Evolutionary conservation across 2,329 filamentous ascomycete genomes (phyloP).

Genomic region (Blastomyces percursus): DNA sequence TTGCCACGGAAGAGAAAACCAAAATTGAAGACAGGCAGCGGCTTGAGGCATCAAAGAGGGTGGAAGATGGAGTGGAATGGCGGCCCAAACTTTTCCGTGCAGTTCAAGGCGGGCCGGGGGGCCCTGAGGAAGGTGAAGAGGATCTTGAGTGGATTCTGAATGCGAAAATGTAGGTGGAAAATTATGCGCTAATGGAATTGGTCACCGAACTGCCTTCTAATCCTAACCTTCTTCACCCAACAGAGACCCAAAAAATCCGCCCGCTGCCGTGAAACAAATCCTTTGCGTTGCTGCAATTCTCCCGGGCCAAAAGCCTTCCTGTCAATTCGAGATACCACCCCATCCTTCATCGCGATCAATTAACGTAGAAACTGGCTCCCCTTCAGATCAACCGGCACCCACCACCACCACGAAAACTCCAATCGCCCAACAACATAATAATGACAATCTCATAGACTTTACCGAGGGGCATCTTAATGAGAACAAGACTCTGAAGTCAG

Average conservation of each 20-base stretch:
- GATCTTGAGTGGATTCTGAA: conserved; percentile 93
- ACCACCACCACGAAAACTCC: too few relatives aligned
- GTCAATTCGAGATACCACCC: conserved; percentile 48
- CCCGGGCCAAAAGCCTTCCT: conserved; percentile 55
- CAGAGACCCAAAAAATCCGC: conserved; percentile 54
- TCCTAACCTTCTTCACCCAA: background rate
- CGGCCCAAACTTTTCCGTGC: conserved; percentile 71
- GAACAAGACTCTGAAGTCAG: background rate
- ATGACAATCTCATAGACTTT: conserved; percentile 21
- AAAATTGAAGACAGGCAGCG: conserved; percentile 87
- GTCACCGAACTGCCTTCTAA: background rate
- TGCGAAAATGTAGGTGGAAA: conserved; percentile 58
- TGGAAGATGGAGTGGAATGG: conserved; percentile 75
- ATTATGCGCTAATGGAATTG: background rate
- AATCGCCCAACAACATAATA: background rate
- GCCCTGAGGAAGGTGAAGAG: conserved; percentile 68
- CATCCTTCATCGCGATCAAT: conserved; percentile 18
- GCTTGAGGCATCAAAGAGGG: conserved; percentile 71
- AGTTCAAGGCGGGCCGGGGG: conserved; percentile 59
- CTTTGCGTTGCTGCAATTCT: conserved; percentile 76
- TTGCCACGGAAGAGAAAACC: conserved; percentile 92
- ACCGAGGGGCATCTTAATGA: background rate
- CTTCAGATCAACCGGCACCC: background rate
- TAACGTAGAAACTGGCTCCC: background rate
- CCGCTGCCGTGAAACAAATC: conserved; percentile 69